phyloP scores from a whole-genome alignment of 345 rosid genomes.

The Hevea brasiliensis region DNA sequence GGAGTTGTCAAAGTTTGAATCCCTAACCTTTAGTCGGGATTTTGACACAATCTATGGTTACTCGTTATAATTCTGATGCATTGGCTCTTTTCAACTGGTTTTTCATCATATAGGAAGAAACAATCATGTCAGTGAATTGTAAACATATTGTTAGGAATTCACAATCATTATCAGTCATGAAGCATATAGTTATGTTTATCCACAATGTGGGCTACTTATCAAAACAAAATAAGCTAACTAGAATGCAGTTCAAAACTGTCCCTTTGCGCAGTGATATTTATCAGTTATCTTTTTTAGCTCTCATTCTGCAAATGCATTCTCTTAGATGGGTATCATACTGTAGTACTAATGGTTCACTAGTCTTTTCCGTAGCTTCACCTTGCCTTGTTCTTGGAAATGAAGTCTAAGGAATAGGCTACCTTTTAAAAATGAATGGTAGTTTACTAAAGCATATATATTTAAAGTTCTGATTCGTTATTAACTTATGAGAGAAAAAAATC shows the following conservation, averaged over 20 bases:
- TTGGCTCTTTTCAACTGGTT: slow-evolving; percentile 1
- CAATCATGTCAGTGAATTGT: background rate
- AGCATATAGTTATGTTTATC: too few relatives aligned
- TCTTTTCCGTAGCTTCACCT: background rate
- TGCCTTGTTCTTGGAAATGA: background rate
- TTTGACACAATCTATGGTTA: background rate
- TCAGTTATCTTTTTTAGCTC: background rate
- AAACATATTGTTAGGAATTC: too few relatives aligned
- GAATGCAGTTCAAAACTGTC: background rate
- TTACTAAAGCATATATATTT: background rate
- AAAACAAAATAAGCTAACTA: too few relatives aligned
- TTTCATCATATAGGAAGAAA: background rate
- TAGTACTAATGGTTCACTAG: background rate
- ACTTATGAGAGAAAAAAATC: background rate
- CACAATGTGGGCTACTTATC: background rate
- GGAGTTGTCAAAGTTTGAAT: background rate
- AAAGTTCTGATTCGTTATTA: background rate
- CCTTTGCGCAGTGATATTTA: background rate
- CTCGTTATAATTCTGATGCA: background rate
- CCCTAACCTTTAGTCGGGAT: background rate
- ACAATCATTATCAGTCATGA: too few relatives aligned
- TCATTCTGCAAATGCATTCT: background rate
- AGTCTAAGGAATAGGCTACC: background rate
- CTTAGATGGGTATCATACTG: background rate
- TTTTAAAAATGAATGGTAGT: background rate